Evolutionary conservation across 2,329 filamentous ascomycete genomes (phyloP), one percentile per base, ranked within the genome.

Genomic region (Ophiosphaerella narmari): DNA sequence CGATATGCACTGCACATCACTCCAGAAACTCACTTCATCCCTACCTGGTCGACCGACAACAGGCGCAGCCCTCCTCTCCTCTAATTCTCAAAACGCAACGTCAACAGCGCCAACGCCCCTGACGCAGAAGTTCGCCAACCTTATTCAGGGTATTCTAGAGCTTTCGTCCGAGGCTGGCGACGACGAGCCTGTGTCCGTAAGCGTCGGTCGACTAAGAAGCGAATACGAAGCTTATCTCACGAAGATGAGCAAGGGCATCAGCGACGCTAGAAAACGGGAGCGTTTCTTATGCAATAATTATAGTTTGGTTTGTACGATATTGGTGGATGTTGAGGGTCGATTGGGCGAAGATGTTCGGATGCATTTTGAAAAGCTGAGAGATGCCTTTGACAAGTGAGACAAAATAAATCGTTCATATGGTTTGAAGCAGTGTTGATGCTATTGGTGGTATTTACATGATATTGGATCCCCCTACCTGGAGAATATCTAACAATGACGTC

Each of bases 221-320:
- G 94, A 97, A 68, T 88, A 93, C 36, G 91, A 97, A 72, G 83
- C 84, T 0, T 94, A 97, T 60, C 74, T 99, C 53, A 83, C 84
- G 5, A 91, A 89, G 68, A 79, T 92, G 51, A 89, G 89, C 67
- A 88, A 90, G 60, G 79, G 80, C 0, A 90, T 92, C 55, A 86
- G 81, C 1, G 93, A 96, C 65, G 81, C 84, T 56, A 84, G 90
- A 68, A 95, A 95, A 76, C 82, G 88, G 59, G 88, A 93, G 60
- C 81, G 94, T 38, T 97, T 97, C 68, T 74, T 99, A 65, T 94
- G 89, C 69, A 99, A 97, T 71, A 99, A 99, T 72, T 97, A 96
- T 74, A 95, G 90, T 46, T 79, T 99, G 57, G 84, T 99, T n/a
- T 80, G 91, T 64, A 97, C 94, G 9, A 97, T 99, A 55, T 89